Conservation (phyloP, 129 eudicot species). For the Tanacetum coccineum region DNA sequence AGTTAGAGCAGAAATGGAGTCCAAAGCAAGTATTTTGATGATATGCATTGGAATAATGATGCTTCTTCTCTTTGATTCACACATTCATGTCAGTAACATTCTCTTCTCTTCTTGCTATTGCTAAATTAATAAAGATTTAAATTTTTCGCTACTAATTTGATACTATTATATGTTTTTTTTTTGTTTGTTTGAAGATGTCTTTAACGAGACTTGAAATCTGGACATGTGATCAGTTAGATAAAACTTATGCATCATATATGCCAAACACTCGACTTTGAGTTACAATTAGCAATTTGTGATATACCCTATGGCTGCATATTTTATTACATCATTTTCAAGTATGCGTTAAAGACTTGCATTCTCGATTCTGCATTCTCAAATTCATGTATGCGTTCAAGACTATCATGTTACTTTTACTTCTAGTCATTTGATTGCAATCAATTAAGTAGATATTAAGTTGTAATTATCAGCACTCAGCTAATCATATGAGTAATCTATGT, state of each 20-base stretch:
- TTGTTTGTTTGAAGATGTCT: background rate
- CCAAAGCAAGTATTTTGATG: slow-evolving; percentile 18
- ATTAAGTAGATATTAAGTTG: background rate
- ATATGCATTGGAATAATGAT: slow-evolving; percentile 8
- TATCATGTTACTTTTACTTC: background rate
- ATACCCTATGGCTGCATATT: no score
- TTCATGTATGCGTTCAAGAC: no score
- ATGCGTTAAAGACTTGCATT: no score
- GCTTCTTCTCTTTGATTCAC: slow-evolving; percentile 17
- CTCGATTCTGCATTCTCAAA: no score
- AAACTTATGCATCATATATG: no score
- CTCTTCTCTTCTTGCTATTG: background rate
- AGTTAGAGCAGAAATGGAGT: slow-evolving; percentile 16
- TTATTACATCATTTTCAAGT: background rate
- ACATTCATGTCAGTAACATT: slow-evolving; percentile 33
- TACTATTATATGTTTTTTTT: background rate
- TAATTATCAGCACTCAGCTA: background rate
- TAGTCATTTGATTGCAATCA: background rate
- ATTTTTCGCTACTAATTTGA: background rate
- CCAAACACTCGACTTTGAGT: no score
- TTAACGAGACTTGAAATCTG: background rate
- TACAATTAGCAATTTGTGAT: no score
- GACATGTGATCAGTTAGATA: no score
- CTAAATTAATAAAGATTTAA: background rate
- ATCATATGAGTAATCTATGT: background rate